Base-by-base conservation (phyloP, 139 green algal species). In the Chloropicon primus region DNA sequence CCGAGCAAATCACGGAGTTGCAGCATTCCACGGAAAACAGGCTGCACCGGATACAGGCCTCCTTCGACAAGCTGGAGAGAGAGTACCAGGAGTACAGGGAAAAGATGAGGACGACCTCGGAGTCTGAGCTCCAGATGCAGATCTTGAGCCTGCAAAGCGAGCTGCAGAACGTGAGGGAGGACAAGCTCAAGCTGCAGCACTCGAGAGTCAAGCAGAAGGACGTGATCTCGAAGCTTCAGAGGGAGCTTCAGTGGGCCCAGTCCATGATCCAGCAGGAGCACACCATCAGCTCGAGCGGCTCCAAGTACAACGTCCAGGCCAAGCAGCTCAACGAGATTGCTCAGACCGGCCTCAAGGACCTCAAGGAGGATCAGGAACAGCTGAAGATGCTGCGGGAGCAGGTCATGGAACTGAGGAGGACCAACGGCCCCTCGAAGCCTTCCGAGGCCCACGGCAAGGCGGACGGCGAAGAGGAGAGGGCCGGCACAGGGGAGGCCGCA, bases 51-150 rank as follows among this genome's bases (percentile, higher is more conserved):
- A 2, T 83, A 28, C 76, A 77, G 76, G 76, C 29, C 22, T 91
- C 86, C 86, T 81, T 81, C 71, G 91, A 87, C 54, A 2, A 73
- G 0, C 74, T 81, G 24, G 72, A 81, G 74, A 21, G 22, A 3
- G 73, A 41, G 72, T 77, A 77, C 27, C 27, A 76, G 1, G 72
- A 26, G 72, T 76, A 81, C 78, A 72, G 76, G 28, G 53, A 26
- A 26, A 25, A 24, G 22, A 79, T 83, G 26, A 78, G 80, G 0
- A 24, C 41, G 25, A 86, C 82, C 1, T 80, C 82, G 2, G 86
- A 88, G 77, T 82, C 82, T 24, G 77, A 84, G 72, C 79, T 88
- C 41, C 54, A 83, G 74, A 71, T 76, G n/a, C 74, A 88, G 80
- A 62, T 62, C 17, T 17, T 62, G 41, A 17, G 41, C 10, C 41